A percentile compares a stretch with the other conserved stretches of the same genome.
Evolutionary conservation across 164 flowering plant species (phyloP).

Genomic region (Vitis vinifera): DNA sequence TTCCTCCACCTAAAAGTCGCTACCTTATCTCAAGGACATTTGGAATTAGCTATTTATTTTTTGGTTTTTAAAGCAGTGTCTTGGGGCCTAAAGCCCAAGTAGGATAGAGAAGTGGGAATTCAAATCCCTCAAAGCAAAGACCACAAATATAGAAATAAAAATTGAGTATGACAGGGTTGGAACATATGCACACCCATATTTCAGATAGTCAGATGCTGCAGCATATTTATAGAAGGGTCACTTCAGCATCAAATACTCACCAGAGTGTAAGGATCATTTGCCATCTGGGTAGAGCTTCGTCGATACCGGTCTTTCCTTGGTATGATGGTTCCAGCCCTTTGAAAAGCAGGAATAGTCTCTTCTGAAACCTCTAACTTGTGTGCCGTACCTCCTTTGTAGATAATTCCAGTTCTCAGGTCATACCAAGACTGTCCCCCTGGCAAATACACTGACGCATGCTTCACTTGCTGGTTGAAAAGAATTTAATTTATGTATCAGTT

Average conservation of each 20-base stretch:
- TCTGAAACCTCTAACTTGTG: conserved; percentile 71
- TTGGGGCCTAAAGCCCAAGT: too few relatives aligned
- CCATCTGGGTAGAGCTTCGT: conserved; percentile 96
- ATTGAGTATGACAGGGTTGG: background rate
- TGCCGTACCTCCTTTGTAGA: conserved; percentile 66
- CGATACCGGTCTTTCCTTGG: conserved; percentile 91
- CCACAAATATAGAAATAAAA: background rate
- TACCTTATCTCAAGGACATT: too few relatives aligned
- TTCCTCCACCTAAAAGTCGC: too few relatives aligned
- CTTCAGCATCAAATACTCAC: conserved; percentile 43
- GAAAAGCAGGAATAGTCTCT: conserved; percentile 86
- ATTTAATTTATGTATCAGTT: background rate
- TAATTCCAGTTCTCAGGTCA: conserved; percentile 75
- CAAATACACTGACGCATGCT: conserved; percentile 79
- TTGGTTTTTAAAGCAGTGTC: too few relatives aligned
- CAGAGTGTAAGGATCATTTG: conserved; percentile 92
- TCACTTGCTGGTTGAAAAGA: conserved; percentile 51
- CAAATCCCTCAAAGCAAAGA: background rate
- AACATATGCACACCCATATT: background rate
- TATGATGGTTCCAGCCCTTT: conserved; percentile 86
- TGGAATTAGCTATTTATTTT: too few relatives aligned
- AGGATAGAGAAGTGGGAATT: background rate
- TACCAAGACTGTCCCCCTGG: conserved; percentile 89
- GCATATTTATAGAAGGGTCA: background rate
- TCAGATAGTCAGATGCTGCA: too few relatives aligned